Base-by-base conservation (phyloP, 78 protist genomes). In the Fonticula alba region DNA sequence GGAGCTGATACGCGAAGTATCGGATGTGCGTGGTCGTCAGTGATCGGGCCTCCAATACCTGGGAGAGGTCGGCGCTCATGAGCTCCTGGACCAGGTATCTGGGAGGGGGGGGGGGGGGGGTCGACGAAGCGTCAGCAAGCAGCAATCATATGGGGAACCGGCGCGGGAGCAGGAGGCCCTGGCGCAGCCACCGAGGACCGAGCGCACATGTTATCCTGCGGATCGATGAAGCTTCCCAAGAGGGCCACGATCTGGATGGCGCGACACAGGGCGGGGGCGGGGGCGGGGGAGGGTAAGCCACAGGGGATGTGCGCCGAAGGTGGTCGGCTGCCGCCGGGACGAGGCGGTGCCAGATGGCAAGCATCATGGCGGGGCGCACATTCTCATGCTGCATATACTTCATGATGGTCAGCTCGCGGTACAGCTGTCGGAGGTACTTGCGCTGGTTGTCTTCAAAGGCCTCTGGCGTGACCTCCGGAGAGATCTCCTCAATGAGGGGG, bases 51-150 rank as follows among this genome's bases (percentile, higher is more conserved):
- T 60, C 24, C 62, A 96, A 88, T 65, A 94, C 82, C 52, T 81
- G 71, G 58, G 76, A 80, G 32, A 94, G 71, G 63, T 93, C 98
- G 9, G 97, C 91, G 71, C 94, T 96, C 93, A 93, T 84, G 26
- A 89, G 81, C 47, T 85, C 95, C n/a, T 83, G 79, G 15, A 94
- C 89, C 0, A 86, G 46, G 72, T 91, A 91, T 38, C 75, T 52
- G 38, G 13, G 36, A 62, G 19, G 55, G 0, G 0, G 55, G n/a
- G 14, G 0, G 41, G 41, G 19, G 19, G 19, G n/a, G 20, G 41
- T 20, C 19, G 20, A 20, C n/a, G 19, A 59, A 20, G 19, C n/a
- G 20, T 24, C 19, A 26, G 20, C 41, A 59, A 20, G 41, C 20
- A 59, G 20, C 19, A 59, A 59, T 59, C 19, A 59, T 22, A 22